These are phyloP conservation scores for Aeschynomene evenia DNA, from an alignment of 306 rosid species.

Conservation along the genomic window DNA sequence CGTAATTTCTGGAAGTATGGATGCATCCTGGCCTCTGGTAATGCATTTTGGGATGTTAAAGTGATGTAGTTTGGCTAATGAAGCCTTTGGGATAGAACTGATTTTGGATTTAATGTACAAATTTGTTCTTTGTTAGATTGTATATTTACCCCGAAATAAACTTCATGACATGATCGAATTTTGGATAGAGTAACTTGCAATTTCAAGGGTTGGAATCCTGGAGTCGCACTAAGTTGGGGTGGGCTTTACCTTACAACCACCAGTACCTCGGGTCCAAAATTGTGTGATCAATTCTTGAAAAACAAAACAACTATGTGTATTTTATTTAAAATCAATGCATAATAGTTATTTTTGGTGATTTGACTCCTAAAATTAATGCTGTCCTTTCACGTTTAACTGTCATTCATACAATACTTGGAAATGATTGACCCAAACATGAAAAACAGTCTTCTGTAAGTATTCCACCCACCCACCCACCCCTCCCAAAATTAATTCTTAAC, in stretches of 20 bases:
- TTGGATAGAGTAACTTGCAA: background rate
- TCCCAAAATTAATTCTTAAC: background rate
- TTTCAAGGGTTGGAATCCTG: background rate
- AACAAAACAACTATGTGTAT: background rate
- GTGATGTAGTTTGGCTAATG: background rate
- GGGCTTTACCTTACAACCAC: background rate
- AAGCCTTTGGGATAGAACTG: conserved; percentile 4
- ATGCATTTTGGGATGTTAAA: background rate
- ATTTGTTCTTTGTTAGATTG: background rate
- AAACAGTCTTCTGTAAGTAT: background rate
- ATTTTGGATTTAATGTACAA: background rate
- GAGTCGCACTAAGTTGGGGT: background rate
- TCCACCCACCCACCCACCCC: too few relatives aligned
- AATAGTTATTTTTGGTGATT: conserved; percentile 8
- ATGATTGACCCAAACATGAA: background rate
- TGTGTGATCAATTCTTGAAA: background rate
- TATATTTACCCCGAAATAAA: background rate
- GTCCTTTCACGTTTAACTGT: background rate
- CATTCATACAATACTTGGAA: conserved; percentile 12
- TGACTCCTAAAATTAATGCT: background rate
- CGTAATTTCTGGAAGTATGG: conserved; percentile 8
- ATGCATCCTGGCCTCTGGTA: background rate
- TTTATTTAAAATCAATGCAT: background rate
- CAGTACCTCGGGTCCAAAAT: background rate
- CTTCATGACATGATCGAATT: background rate